Base-by-base conservation (phyloP, 805 yeast genomes). In the Metschnikowia kofuensis region DNA sequence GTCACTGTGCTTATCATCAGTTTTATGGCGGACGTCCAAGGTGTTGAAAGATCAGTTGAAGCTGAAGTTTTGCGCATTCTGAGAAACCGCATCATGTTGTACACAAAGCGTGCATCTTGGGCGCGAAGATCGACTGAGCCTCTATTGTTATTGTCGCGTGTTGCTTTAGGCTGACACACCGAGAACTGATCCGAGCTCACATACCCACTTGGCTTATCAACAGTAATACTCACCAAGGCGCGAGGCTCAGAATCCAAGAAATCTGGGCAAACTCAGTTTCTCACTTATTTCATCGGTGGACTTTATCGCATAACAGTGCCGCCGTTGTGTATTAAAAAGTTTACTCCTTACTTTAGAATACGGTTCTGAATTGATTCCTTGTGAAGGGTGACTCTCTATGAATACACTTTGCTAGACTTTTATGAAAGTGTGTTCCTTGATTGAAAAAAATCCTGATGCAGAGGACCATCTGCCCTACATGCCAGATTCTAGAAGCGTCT, bases 371-470 rank as follows among this genome's bases (percentile, higher is more conserved):
- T 13, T n/a, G 21, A 21, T 21, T 21, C 21, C 21, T 21, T 21
- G 21, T 21, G 21, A 16, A 35, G 28, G 32, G 28, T 41, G 42
- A 29, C 40, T 39, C 30, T 39, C 30, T 46, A 47, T 47, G 50
- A 38, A 31, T 31, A 10, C 38, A 10, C 29, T 42, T 38, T n/a
- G 8, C 9, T 30, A 13, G 11, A 8, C 10, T 40, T 67, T 73
- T 48, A 70, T 72, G 71, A 70, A 74, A 56, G 77, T 71, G 35
- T 66, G 69, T 53, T 66, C 74, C 44, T 72, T 72, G 50, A 68
- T 72, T 35, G 75, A 67, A 42, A 68, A 58, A 52, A 54, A 56
- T 49, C 49, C 55, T n/a, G 39, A 38, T 30, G 37, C 45, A 29
- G 51, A 51, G 41, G 50, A 44, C 15, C 35, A 45, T 34, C 45